phyloP scores from a whole-genome alignment of 75 land plant genomes.

The Chamaecyparis obtusa region DNA sequence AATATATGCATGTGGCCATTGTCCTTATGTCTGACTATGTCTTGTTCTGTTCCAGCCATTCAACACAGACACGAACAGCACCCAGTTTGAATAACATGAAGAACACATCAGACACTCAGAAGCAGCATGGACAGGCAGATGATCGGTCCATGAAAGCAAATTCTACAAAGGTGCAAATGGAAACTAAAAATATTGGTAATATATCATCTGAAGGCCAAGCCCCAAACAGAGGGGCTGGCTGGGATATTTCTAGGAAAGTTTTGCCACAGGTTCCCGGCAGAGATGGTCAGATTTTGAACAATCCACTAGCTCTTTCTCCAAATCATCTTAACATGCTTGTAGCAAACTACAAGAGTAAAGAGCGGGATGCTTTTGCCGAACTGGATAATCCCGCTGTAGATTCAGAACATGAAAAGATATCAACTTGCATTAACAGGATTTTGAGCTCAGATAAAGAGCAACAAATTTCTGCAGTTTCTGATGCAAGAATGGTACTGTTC shows the following conservation, averaged over 20 bases:
- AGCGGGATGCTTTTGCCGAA: not conserved
- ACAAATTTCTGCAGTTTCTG: not conserved
- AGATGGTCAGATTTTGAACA: constrained; percentile 8
- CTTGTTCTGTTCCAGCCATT: not conserved
- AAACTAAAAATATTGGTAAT: not conserved
- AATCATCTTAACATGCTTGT: not conserved
- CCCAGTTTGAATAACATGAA: not conserved
- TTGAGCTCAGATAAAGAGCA: not conserved
- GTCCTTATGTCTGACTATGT: not conserved
- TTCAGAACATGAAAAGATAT: not conserved
- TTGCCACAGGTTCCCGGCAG: not conserved
- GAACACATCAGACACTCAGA: not conserved
- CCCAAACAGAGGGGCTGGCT: not conserved
- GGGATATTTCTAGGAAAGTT: not conserved
- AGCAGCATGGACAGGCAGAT: not conserved
- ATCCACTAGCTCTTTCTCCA: not conserved
- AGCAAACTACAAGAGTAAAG: not conserved
- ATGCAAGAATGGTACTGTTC: not conserved
- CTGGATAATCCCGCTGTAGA: not conserved
- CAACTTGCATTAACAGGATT: not conserved
- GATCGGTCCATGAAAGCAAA: not conserved
- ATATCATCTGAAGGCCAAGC: not conserved
- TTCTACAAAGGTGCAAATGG: not conserved
- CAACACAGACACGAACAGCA: not conserved
- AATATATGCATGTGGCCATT: not conserved